Evolutionary conservation across 768 basidiomycete species (phyloP), one percentile per base, ranked within the genome.

Genomic region (Lactifluus volemus): DNA sequence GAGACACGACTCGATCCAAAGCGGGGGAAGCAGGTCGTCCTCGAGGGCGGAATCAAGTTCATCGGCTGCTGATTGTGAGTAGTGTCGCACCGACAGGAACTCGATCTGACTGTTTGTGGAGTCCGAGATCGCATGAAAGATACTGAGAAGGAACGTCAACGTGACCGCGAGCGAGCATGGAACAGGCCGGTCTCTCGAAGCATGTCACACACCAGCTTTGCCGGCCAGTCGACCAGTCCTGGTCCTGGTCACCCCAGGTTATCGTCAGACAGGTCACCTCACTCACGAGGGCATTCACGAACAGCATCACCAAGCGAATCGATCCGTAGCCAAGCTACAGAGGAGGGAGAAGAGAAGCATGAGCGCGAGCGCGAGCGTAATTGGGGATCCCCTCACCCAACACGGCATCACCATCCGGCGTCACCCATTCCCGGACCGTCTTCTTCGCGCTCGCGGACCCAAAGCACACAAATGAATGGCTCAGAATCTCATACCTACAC

Each of bases 91-190:
- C 34, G 1, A 17, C 38, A 11, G 29, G 36, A 30, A 49, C 53
- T 8, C 49, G 14, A 34, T n/a, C 55, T 49, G 11, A 58, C 44
- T 7, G 12, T 34, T 34, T 48, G 47, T 56, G 12, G 17, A 65
- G 76, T 68, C 58, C 67, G 62, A 42, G 70, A 72, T 17, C 70
- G 70, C 29, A 55, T 71, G 44, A 72, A 44, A 17, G 69, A 73
- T 30, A 65, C 65, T 12, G 70, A 69, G 49, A 70, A 70, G 21
- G 73, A 70, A n/a, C 72, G 53, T 14, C 61, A 63, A 45, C 74
- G 71, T 52, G 77, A 80, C 54, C 79, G 73, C 39, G 81, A 83
- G 67, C 76, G 75, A 50, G 75, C 75, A 48, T 78, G 82, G 83
- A 80, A 79, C 49, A 80, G 74, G 63, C 77, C 74, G 11, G 58